These are phyloP conservation scores for Colletotrichum noveboracense DNA, from an alignment of 2,329 filamentous ascomycete species.

Conservation along the genomic window DNA sequence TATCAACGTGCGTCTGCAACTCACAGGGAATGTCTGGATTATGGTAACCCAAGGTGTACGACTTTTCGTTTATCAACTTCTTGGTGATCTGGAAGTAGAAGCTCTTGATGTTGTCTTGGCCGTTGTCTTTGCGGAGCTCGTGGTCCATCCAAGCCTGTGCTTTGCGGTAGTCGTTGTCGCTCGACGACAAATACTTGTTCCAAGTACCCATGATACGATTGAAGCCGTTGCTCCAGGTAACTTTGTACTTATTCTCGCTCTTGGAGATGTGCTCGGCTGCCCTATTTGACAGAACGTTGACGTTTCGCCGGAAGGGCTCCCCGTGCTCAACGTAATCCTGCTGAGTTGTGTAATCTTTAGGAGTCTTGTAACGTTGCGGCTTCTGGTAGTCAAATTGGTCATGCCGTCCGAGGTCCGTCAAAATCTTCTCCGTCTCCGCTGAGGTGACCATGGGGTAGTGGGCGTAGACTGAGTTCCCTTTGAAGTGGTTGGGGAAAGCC, in stretches of 20 bases:
- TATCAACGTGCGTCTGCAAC: slow-evolving; percentile 63
- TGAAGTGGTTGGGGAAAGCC: slow-evolving; percentile 83
- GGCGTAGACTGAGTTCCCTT: slow-evolving; percentile 78
- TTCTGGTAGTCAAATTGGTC: slow-evolving; percentile 73
- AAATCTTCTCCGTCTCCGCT: slow-evolving; percentile 73
- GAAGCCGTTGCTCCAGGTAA: slow-evolving; percentile 69
- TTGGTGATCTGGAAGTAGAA: slow-evolving; percentile 71
- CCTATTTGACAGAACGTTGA: slow-evolving; percentile 65
- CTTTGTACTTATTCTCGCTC: slow-evolving; percentile 65
- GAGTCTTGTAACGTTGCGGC: slow-evolving; percentile 47
- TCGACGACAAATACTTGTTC: slow-evolving; percentile 59
- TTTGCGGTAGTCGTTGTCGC: slow-evolving; percentile 52
- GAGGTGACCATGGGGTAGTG: slow-evolving; percentile 79
- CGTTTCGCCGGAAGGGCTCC: slow-evolving; percentile 27
- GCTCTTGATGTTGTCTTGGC: slow-evolving; percentile 59
- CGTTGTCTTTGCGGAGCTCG: slow-evolving; percentile 62
- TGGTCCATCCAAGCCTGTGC: slow-evolving; percentile 58
- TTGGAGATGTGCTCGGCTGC: slow-evolving; percentile 67
- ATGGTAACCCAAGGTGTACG: slow-evolving; percentile 58
- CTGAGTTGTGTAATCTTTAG: not conserved
- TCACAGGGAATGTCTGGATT: slow-evolving; percentile 21
- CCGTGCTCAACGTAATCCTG: not conserved
- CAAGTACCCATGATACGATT: slow-evolving; percentile 62
- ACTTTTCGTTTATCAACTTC: slow-evolving; percentile 67
- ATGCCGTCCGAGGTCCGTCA: slow-evolving; percentile 69